Percentiles rank a stretch among this genome's conserved stretches.
phyloP scores from a whole-genome alignment of 192 early-diverging fungal genomes.

The Borealophlyctis nickersoniae region DNA sequence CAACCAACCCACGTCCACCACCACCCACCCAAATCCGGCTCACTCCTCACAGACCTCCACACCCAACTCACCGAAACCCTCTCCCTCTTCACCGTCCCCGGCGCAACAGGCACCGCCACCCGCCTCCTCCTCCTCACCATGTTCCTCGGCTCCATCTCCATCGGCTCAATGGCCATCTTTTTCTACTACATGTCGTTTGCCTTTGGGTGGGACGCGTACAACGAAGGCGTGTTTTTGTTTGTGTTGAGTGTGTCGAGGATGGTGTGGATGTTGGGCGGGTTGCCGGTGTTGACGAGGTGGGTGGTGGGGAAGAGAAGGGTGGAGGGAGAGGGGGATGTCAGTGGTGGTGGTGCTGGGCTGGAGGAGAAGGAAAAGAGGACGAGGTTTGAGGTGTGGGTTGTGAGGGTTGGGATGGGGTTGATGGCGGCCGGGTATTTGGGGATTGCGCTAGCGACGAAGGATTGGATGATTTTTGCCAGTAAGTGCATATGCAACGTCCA shows the following conservation, averaged over 20 bases:
- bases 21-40: slow-evolving; percentile 4
- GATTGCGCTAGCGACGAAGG: slow-evolving; percentile 24
- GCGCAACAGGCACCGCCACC: slow-evolving; percentile 1
- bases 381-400: slow-evolving; percentile 11
- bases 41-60: neutral
- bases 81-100: slow-evolving; percentile 4
- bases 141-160: slow-evolving; percentile 22
- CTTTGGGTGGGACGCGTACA: slow-evolving; percentile 47
- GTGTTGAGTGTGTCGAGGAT: slow-evolving; percentile 23
- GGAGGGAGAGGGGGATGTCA: neutral
- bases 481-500: slow-evolving; percentile 10
- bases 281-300: slow-evolving; percentile 13
- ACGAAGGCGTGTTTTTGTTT: slow-evolving; percentile 37
- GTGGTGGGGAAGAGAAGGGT: neutral
- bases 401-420: slow-evolving; percentile 22
- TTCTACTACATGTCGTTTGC: slow-evolving; percentile 36
- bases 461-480: slow-evolving; percentile 34
- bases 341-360: neutral
- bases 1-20: neutral
- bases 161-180: slow-evolving; percentile 30
- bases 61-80: neutral
- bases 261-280: slow-evolving; percentile 34
- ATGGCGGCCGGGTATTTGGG: slow-evolving; percentile 12
- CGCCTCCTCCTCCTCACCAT: slow-evolving; percentile 26
- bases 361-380: neutral